Conservation (phyloP, 768 basidiomycete species). For the Grammothele lineata region DNA sequence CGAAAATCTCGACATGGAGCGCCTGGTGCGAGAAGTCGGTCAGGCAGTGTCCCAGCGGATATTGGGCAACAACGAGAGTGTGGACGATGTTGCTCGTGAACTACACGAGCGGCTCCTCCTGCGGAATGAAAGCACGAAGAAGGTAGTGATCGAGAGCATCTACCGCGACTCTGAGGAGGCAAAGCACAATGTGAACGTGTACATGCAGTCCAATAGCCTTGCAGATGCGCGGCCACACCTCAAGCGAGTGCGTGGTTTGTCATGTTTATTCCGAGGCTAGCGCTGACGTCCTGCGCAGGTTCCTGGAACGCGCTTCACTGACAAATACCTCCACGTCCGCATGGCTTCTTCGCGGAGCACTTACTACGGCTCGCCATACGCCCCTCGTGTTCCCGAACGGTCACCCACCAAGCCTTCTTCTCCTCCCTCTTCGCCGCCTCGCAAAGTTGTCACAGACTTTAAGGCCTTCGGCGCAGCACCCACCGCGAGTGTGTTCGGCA, state of each 20-base stretch:
- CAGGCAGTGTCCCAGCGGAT: slow-evolving; percentile 90
- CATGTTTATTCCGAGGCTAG: too few species aligned
- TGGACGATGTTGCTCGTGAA: slow-evolving; percentile 94
- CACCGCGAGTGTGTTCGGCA: slow-evolving; percentile 76
- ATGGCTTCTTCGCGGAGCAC: slow-evolving; percentile 46
- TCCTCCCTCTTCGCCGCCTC: slow-evolving; percentile 58
- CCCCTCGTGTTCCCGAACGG: slow-evolving; percentile 19
- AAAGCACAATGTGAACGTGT: slow-evolving; percentile 84
- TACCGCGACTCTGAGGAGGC: slow-evolving; percentile 90
- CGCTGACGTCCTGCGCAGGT: slow-evolving; percentile 63
- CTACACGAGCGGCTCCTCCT: slow-evolving; percentile 87
- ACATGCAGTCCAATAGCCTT: slow-evolving; percentile 67
- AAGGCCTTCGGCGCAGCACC: slow-evolving; percentile 78
- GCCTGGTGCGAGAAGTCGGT: slow-evolving; percentile 91
- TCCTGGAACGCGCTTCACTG: slow-evolving; percentile 92
- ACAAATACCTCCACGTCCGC: slow-evolving; percentile 85
- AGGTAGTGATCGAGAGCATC: slow-evolving; percentile 93
- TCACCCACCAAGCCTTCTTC: too few species aligned
- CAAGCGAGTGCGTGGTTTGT: slow-evolving; percentile 57
- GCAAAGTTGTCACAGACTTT: slow-evolving; percentile 87
- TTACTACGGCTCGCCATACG: slow-evolving; percentile 48
- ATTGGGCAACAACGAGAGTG: slow-evolving; percentile 88
- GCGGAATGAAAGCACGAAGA: slow-evolving; percentile 95
- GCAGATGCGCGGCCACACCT: slow-evolving; percentile 71
- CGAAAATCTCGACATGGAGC: slow-evolving; percentile 98